These are phyloP conservation scores for Apophysomyces variabilis DNA, from an alignment of 371 early-diverging fungal species.

Conservation along the genomic window DNA sequence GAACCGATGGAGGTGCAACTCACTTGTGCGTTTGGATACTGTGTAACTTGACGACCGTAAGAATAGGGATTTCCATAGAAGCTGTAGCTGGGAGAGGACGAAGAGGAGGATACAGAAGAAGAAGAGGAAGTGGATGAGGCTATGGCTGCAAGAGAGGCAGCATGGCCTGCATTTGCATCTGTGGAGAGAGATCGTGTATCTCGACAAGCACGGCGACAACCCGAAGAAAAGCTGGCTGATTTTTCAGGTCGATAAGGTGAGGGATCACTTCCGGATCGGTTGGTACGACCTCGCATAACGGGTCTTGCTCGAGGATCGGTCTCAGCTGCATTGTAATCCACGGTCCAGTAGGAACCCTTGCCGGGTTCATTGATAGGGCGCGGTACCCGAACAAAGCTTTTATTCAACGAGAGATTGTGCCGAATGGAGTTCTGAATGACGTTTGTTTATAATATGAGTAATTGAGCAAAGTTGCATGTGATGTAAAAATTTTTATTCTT, in stretches of 20 bases:
- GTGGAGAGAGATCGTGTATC: conserved; percentile 31
- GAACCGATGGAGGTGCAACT: neutral
- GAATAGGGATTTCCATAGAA: conserved; percentile 9
- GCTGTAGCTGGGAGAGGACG: conserved; percentile 7
- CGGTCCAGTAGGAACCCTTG: conserved; percentile 96
- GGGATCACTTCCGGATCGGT: conserved; percentile 38
- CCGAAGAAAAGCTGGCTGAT: conserved; percentile 21
- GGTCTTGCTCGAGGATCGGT: conserved; percentile 18
- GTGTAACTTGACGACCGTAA: conserved; percentile 1
- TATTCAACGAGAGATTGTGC: conserved; percentile 97
- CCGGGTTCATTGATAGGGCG: conserved; percentile 91
- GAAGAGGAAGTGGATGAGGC: neutral
- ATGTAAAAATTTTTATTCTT: neutral
- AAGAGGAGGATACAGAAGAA: neutral
- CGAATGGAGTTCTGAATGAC: conserved; percentile 89
- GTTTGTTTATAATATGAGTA: conserved; percentile 2
- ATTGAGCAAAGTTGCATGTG: conserved; percentile 1
- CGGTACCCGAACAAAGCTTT: conserved; percentile 90
- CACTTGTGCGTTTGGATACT: neutral
- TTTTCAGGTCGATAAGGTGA: conserved; percentile 37
- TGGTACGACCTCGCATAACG: conserved; percentile 26
- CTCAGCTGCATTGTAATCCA: conserved; percentile 58
- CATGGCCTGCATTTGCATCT: conserved; percentile 19
- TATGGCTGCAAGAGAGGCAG: conserved; percentile 11
- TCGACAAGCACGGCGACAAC: conserved; percentile 18